These are phyloP conservation scores for Metschnikowia reukaufii DNA, from an alignment of 805 yeast species.

Conservation along the genomic window DNA sequence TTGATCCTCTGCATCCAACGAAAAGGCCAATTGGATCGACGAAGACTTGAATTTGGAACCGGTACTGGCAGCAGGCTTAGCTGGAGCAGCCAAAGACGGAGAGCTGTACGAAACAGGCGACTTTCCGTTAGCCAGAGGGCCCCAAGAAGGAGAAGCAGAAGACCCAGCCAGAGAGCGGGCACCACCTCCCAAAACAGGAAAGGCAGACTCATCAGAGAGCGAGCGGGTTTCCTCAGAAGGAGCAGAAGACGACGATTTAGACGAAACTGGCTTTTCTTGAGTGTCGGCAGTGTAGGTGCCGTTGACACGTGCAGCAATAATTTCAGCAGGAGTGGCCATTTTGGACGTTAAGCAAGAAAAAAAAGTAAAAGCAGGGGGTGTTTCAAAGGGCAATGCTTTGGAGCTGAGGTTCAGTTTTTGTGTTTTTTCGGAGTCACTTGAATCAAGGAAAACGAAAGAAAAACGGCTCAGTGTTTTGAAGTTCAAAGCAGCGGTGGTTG, in stretches of 20 bases:
- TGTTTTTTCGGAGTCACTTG: background rate
- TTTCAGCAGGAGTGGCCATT: conserved; percentile 50
- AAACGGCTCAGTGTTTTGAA: background rate
- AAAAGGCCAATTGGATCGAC: conserved; percentile 75
- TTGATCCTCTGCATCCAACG: conserved; percentile 69
- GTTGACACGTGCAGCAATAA: conserved; percentile 46
- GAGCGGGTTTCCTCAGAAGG: conserved; percentile 29
- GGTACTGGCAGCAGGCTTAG: conserved; percentile 3
- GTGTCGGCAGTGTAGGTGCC: conserved; percentile 25
- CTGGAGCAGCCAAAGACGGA: conserved; percentile 13
- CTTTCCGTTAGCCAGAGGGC: conserved; percentile 31
- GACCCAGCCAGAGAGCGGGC: conserved; percentile 16
- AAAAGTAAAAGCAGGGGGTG: conserved; percentile 1
- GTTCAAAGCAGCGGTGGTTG: conserved; percentile 3
- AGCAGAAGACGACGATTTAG: conserved; percentile 2
- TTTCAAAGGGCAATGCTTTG: conserved; percentile 7
- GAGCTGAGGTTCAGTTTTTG: background rate
- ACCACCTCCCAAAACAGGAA: conserved; percentile 64
- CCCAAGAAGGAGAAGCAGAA: conserved; percentile 41
- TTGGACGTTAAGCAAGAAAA: conserved; percentile 7
- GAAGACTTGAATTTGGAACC: conserved; percentile 45
- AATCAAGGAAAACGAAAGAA: background rate
- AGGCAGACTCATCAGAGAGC: conserved; percentile 53
- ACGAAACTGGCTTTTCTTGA: conserved; percentile 13
- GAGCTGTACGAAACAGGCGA: conserved; percentile 22